Percentiles rank a stretch among this genome's conserved stretches.
phyloP scores from a whole-genome alignment of 768 basidiomycete species.

The Strobilomyces echinocephalus region DNA sequence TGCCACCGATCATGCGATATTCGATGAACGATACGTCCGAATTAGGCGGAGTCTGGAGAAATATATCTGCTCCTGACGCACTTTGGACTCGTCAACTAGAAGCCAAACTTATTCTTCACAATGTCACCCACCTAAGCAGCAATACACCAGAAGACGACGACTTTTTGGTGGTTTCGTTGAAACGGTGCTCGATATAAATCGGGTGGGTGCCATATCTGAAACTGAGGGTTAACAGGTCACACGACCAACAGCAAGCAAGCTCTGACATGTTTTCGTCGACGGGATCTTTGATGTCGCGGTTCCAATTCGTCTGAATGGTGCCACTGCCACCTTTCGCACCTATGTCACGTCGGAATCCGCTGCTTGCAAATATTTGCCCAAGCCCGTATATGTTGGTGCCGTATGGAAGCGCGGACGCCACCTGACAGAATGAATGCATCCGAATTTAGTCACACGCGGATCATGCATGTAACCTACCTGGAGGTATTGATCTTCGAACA shows the following conservation, averaged over 20 bases:
- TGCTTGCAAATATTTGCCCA: constrained; percentile 66
- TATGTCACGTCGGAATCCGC: constrained; percentile 60
- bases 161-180: constrained; percentile 41
- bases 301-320: constrained; percentile 65
- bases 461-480: constrained; percentile 38
- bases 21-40: constrained; percentile 58
- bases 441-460: background rate
- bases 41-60: constrained; percentile 53
- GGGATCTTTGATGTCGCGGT: constrained; percentile 55
- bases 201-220: constrained; percentile 65
- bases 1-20: constrained; percentile 70
- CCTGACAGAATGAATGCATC: constrained; percentile 24
- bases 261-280: constrained; percentile 57
- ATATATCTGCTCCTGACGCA: constrained; percentile 62
- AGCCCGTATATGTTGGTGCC: constrained; percentile 72
- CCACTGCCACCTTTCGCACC: constrained; percentile 44
- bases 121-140: constrained; percentile 46
- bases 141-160: constrained; percentile 72
- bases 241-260: constrained; percentile 2
- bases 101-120: background rate
- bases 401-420: constrained; percentile 61
- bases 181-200: constrained; percentile 67
- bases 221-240: background rate
- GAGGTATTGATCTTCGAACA: constrained; percentile 77
- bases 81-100: constrained; percentile 28